A percentile compares a stretch with the other conserved stretches of the same genome.
These are phyloP conservation scores for Lophiostoma macrostomum DNA, from an alignment of 495 filamentous ascomycete species.

Conservation along the genomic window DNA sequence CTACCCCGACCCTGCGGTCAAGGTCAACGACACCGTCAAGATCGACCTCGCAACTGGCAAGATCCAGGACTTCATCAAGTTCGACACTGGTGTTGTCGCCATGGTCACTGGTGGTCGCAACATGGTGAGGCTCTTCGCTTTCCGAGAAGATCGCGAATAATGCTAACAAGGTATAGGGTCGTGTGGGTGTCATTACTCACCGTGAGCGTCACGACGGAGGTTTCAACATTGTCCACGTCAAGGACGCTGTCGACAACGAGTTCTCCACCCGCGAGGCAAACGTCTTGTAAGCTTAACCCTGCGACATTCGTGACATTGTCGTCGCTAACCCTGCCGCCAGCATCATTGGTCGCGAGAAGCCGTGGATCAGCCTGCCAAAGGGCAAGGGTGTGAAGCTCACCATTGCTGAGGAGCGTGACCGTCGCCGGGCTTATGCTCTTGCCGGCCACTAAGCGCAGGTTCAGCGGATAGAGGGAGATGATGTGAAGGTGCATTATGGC, in stretches of 20 bases:
- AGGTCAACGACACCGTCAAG: constrained; percentile 99
- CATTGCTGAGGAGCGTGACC: constrained; percentile 35
- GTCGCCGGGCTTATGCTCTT: constrained; percentile 68
- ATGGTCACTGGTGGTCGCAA: constrained; percentile 59
- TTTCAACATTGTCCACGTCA: constrained; percentile 99
- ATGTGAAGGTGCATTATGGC: constrained; percentile 10
- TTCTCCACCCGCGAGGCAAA: constrained; percentile 98
- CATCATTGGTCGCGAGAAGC: constrained; percentile 94
- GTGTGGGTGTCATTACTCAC: constrained; percentile 99
- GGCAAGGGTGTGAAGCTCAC: constrained; percentile 96
- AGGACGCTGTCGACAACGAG: constrained; percentile 98
- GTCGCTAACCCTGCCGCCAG: constrained; percentile 49
- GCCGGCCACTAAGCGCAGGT: constrained; percentile 54
- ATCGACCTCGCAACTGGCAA: constrained; percentile 95
- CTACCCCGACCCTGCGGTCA: constrained; percentile 95
- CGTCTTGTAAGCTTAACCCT: constrained; percentile 49
- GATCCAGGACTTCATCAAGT: constrained; percentile 91
- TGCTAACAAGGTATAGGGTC: constrained; percentile 75
- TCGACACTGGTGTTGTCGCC: constrained; percentile 94
- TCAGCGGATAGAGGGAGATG: not conserved
- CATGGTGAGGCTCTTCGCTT: constrained; percentile 14
- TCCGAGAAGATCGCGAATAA: not conserved
- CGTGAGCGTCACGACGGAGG: constrained; percentile 99
- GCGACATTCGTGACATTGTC: not conserved
- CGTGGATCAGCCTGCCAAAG: constrained; percentile 98